Conservation (phyloP, 2,329 filamentous ascomycete species). For the Aspergillus brasiliensis region DNA sequence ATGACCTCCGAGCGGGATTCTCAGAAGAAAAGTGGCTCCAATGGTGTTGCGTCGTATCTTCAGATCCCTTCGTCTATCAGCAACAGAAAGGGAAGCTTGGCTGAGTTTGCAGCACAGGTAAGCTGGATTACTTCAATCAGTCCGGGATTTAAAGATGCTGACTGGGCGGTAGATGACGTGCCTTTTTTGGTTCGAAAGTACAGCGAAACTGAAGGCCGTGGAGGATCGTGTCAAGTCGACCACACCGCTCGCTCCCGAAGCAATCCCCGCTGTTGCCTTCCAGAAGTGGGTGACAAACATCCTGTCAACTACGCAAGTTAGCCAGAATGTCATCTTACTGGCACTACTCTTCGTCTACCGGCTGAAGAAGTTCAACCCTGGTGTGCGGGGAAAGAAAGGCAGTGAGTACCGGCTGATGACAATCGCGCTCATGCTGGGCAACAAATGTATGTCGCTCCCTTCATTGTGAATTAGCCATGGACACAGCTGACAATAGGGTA, state of each 20-base stretch:
- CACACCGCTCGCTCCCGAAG: constrained; percentile 66
- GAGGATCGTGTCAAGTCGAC: constrained; percentile 57
- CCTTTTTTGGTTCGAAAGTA: constrained; percentile 95
- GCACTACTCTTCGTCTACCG: constrained; percentile 92
- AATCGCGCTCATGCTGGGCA: constrained; percentile 94
- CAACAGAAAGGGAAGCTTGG: constrained; percentile 71
- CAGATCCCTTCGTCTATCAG: constrained; percentile 77
- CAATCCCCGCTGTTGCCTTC: constrained; percentile 77
- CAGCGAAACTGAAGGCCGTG: constrained; percentile 73
- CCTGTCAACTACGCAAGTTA: constrained; percentile 90
- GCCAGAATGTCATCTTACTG: constrained; percentile 89
- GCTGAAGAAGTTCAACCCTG: constrained; percentile 85
- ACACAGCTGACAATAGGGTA: constrained; percentile 38
- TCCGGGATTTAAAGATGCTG: constrained; percentile 5
- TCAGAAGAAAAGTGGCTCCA: constrained; percentile 33
- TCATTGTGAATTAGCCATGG: background rate
- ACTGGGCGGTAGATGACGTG: constrained; percentile 74
- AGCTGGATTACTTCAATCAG: background rate
- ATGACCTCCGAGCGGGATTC: constrained; percentile 22
- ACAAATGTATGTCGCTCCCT: constrained; percentile 69
- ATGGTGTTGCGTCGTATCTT: constrained; percentile 55
- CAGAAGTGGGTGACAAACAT: constrained; percentile 92
- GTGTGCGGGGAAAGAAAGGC: constrained; percentile 84
- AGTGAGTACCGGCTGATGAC: constrained; percentile 93
- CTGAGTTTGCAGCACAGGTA: constrained; percentile 83